phyloP scores from a whole-genome alignment of 1,284 basidiomycete species.

The Neonothopanus nambi region DNA sequence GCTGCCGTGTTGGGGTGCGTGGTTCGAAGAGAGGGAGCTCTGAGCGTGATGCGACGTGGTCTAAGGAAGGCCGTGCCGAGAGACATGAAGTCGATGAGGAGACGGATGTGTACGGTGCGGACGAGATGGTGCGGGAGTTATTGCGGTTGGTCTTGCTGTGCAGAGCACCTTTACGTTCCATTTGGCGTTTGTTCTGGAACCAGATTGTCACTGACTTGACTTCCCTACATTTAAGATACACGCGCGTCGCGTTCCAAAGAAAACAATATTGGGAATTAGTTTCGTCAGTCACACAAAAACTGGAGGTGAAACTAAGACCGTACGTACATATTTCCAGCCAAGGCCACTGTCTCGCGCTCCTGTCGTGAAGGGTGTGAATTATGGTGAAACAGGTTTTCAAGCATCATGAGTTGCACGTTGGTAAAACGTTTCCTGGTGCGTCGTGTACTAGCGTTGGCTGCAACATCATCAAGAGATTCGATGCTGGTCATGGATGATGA shows the following conservation, averaged over 20 bases:
- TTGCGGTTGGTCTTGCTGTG: slow-evolving; percentile 19
- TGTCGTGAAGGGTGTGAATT: slow-evolving; percentile 72
- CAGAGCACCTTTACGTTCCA: slow-evolving; percentile 63
- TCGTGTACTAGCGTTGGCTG: slow-evolving; percentile 28
- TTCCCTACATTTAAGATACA: slow-evolving; percentile 46
- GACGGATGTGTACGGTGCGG: slow-evolving; percentile 27
- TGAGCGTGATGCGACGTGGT: slow-evolving; percentile 59
- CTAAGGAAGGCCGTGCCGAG: slow-evolving; percentile 48
- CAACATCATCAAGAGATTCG: slow-evolving; percentile 40
- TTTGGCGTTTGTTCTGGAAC: slow-evolving; percentile 83
- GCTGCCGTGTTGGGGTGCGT: slow-evolving; percentile 42
- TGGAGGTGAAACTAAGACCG: slow-evolving; percentile 6
- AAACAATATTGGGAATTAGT: slow-evolving; percentile 1
- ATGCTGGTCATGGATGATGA: slow-evolving; percentile 48
- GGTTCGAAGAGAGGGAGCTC: slow-evolving; percentile 49
- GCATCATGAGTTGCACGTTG: slow-evolving; percentile 64
- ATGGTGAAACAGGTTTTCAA: slow-evolving; percentile 70
- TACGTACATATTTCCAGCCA: slow-evolving; percentile 61
- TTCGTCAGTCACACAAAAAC: slow-evolving; percentile 11
- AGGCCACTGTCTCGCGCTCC: slow-evolving; percentile 64
- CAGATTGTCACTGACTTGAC: slow-evolving; percentile 77
- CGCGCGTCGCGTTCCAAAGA: neutral
- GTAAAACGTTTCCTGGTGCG: slow-evolving; percentile 72
- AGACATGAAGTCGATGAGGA: slow-evolving; percentile 24
- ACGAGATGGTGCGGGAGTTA: slow-evolving; percentile 10